These are phyloP conservation scores for Perkinsus olseni DNA, from an alignment of 169 alveolate species.

Conservation along the genomic window DNA sequence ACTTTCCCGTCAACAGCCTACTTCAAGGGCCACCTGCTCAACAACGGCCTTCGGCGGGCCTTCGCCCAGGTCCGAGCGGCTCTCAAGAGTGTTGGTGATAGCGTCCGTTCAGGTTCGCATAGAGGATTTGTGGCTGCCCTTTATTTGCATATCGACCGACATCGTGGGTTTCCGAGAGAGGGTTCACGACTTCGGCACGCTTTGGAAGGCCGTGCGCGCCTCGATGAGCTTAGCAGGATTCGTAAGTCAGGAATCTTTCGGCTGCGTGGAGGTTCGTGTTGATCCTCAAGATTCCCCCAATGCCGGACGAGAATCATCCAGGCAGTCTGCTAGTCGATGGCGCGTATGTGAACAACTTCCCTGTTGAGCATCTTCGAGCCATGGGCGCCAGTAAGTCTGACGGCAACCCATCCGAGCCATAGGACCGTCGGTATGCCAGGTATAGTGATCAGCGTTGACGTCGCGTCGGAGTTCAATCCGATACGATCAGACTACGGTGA, in stretches of 20 bases:
- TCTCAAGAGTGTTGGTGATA: background rate
- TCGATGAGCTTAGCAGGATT: conserved; percentile 6
- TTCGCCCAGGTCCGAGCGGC: conserved; percentile 4
- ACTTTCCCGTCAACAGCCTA: background rate
- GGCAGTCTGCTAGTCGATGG: conserved; percentile 10
- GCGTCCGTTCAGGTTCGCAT: background rate
- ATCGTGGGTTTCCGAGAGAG: background rate
- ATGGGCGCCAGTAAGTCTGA: background rate
- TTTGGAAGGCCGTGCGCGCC: conserved; percentile 14
- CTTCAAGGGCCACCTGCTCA: background rate
- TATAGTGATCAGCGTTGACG: background rate
- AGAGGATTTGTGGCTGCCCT: conserved; percentile 11
- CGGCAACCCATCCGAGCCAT: background rate
- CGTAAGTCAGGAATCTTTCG: background rate
- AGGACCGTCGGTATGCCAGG: background rate
- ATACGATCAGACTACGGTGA: conserved; percentile 5
- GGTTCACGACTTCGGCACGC: background rate
- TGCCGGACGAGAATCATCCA: conserved; percentile 6
- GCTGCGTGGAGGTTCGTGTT: background rate
- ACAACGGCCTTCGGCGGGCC: background rate
- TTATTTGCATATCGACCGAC: background rate
- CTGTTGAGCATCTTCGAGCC: background rate
- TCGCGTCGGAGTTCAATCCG: conserved; percentile 1
- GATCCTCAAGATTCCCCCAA: background rate
- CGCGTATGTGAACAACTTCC: conserved; percentile 4